phyloP scores from a whole-genome alignment of 352 stramenopile species.

The Peronosclerospora sorghi region DNA sequence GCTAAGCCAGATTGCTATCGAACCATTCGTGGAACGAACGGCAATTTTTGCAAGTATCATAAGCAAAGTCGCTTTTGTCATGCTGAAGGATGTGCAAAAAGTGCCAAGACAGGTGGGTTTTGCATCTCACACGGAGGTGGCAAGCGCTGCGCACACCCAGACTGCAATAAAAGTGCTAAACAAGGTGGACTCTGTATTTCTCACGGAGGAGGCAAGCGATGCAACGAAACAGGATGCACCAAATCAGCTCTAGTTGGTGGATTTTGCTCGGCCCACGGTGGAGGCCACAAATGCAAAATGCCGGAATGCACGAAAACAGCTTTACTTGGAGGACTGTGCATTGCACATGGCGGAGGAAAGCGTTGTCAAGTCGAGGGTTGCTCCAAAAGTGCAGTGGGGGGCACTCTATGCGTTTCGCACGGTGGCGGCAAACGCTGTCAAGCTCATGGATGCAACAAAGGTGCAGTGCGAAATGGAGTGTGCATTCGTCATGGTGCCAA shows the following conservation, averaged over 20 bases:
- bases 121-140: conserved; percentile 66
- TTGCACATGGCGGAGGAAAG: conserved; percentile 72
- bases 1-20: conserved; percentile 69
- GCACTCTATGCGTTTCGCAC: conserved; percentile 57
- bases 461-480: conserved; percentile 71
- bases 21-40: conserved; percentile 50
- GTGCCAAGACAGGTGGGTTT: conserved; percentile 67
- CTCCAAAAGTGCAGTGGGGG: conserved; percentile 55
- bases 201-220: conserved; percentile 73
- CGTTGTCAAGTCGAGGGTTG: conserved; percentile 60
- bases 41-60: conserved; percentile 78
- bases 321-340: conserved; percentile 63
- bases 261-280: conserved; percentile 76
- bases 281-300: conserved; percentile 63
- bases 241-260: conserved; percentile 76
- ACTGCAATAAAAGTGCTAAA: conserved; percentile 80
- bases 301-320: conserved; percentile 69
- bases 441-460: conserved; percentile 69
- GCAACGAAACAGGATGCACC: conserved; percentile 55
- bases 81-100: conserved; percentile 56
- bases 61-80: conserved; percentile 75
- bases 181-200: conserved; percentile 74
- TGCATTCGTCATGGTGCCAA: conserved; percentile 80
- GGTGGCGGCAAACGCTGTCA: conserved; percentile 66
- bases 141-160: conserved; percentile 53